Percentiles rank a stretch among this genome's conserved stretches.
Conservation (phyloP, 1,139 yeast genomes). For the Entelexis sorbosivorans region DNA sequence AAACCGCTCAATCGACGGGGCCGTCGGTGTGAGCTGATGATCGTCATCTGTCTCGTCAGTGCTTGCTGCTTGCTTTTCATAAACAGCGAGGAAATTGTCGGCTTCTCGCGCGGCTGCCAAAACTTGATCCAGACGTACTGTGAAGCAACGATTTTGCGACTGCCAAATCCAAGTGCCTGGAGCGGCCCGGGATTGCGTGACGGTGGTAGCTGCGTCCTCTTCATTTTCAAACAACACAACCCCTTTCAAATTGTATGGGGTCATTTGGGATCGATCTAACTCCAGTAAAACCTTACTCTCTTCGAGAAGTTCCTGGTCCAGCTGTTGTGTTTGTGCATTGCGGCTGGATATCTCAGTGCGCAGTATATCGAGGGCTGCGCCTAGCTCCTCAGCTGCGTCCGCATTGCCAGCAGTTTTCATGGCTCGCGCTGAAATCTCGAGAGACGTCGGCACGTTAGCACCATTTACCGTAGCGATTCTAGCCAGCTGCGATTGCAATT, state of each 20-base stretch:
- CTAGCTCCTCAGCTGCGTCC: conserved; percentile 3
- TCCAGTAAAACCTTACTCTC: background rate
- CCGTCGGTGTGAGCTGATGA: background rate
- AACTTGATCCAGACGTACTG: background rate
- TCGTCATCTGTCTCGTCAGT: background rate
- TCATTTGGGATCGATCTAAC: background rate
- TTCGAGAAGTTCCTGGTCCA: background rate
- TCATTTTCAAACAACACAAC: conserved; percentile 1
- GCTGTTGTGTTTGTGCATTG: background rate
- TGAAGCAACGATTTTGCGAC: background rate
- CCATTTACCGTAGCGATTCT: background rate
- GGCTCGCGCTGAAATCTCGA: background rate
- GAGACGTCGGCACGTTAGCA: background rate
- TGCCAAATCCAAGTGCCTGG: conserved; percentile 1
- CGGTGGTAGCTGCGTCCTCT: background rate
- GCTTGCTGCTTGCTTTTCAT: conserved; percentile 1
- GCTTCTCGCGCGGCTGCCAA: background rate
- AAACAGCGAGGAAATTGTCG: conserved; percentile 8
- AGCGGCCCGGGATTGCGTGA: background rate
- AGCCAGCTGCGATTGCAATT: background rate
- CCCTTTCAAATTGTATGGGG: background rate
- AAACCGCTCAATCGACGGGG: conserved; percentile 10
- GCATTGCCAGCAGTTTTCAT: background rate
- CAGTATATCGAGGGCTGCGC: background rate
- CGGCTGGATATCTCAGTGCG: background rate